Evolutionary conservation across 371 early-diverging fungal genomes (phyloP), one percentile per base, ranked within the genome.

Genomic region (Nosema granulosis): DNA sequence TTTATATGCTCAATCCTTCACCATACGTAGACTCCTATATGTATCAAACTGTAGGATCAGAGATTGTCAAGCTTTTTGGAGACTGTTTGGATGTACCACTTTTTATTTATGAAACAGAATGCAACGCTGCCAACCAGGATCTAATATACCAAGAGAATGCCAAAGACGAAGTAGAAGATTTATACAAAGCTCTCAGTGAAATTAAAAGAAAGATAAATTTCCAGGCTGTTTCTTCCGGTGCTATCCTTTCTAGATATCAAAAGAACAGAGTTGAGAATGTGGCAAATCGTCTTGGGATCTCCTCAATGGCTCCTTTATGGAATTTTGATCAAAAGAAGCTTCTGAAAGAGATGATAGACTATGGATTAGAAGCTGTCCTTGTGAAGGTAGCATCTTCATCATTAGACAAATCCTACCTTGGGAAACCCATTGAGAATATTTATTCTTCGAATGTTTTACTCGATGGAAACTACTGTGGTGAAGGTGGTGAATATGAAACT

Each of bases 401-500:
- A 1, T 31, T 82, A 0, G 69, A 77, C 22, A 83, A 61, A 37
- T 54, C 71, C 0, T 82, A 77, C 54, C 50, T 86, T 38, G 74
- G 77, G 49, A 70, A 61, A 57, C 32, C 90, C 6, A 88, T 97
- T 49, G 85, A 74, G 6, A 87, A 91, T 71, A 90, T 95, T 89
- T 87, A 88, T 37, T 89, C 90, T 20, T 24, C 37, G 11, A 70
- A 66, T 24, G 75, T 70, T 43, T 38, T 62, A 9, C 24, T 77
- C 3, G 34, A 65, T 51, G 75, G 82, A 43, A 93, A 97, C 84
- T 88, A 92, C 6, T 95, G 96, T 83, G 99, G 98, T 50, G 99
- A 99, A 86, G 99, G 99, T 54, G 99, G 99, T 24, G 98, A 99
- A 86, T 99, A 91, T 82, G 99, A 99, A 83, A 92, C 94, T 11